A percentile compares a stretch with the other conserved stretches of the same genome.
Conservation (phyloP, 1,284 basidiomycete species). For the Irpex sp. region DNA sequence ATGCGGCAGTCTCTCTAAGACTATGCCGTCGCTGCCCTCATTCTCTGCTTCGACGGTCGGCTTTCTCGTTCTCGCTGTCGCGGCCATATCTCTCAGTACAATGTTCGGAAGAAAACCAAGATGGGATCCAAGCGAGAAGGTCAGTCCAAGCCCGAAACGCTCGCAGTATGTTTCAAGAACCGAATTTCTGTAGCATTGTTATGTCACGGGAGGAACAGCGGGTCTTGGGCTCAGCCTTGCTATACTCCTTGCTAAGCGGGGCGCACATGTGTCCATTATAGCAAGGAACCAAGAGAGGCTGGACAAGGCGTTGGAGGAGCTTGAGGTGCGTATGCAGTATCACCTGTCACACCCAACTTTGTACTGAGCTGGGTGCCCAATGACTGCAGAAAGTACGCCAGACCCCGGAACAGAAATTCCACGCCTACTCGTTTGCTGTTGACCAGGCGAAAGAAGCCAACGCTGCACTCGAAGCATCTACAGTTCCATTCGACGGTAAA, state of each 20-base stretch:
- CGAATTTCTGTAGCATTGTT: slow-evolving; percentile 51
- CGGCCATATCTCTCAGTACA: background rate
- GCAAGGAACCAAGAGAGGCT: slow-evolving; percentile 66
- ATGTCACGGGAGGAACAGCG: slow-evolving; percentile 77
- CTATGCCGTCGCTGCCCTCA: background rate
- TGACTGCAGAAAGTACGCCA: slow-evolving; percentile 38
- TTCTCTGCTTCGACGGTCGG: background rate
- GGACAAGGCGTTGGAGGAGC: slow-evolving; percentile 47
- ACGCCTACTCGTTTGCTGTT: slow-evolving; percentile 60
- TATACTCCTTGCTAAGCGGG: slow-evolving; percentile 58
- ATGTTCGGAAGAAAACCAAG: slow-evolving; percentile 13
- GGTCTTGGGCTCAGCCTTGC: slow-evolving; percentile 79
- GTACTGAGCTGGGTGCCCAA: background rate
- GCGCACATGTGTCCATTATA: slow-evolving; percentile 81
- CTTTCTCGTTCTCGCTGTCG: background rate
- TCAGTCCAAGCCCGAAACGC: slow-evolving; percentile 2
- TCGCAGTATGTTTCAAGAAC: background rate
- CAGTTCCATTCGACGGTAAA: slow-evolving; percentile 44
- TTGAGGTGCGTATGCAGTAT: slow-evolving; percentile 50
- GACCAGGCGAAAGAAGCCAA: slow-evolving; percentile 43
- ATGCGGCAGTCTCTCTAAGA: background rate
- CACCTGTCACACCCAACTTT: background rate
- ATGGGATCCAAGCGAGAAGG: slow-evolving; percentile 15
- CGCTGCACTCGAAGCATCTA: slow-evolving; percentile 62
- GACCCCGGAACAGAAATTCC: slow-evolving; percentile 52